A percentile compares a stretch with the other conserved stretches of the same genome.
Conservation (phyloP, 2,329 filamentous ascomycete species). For the Aschersonia sp. region DNA sequence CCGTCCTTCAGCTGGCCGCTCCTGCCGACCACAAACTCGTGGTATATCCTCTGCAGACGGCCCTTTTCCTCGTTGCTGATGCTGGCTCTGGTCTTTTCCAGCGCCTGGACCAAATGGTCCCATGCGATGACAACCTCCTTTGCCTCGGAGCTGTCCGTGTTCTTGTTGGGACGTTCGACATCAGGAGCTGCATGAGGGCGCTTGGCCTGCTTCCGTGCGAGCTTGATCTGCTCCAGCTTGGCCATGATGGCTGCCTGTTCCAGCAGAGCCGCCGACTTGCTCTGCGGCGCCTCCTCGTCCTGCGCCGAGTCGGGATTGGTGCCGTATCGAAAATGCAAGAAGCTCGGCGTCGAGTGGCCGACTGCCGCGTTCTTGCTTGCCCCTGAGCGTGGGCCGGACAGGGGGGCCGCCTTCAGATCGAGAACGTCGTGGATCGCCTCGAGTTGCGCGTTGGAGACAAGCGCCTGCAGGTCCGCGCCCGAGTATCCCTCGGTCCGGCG, state of each 20-base stretch:
- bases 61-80: slow-evolving; percentile 66
- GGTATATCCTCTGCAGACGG: slow-evolving; percentile 68
- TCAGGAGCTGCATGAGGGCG: slow-evolving; percentile 4
- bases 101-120: slow-evolving; percentile 66
- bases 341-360: slow-evolving; percentile 29
- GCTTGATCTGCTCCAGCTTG: slow-evolving; percentile 71
- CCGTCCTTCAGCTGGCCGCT: slow-evolving; percentile 94
- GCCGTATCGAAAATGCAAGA: slow-evolving; percentile 77
- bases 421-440: slow-evolving; percentile 94
- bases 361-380: slow-evolving; percentile 13
- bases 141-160: slow-evolving; percentile 14
- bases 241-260: slow-evolving; percentile 65
- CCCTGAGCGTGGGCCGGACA: slow-evolving; percentile 13
- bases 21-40: slow-evolving; percentile 80
- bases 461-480: slow-evolving; percentile 84
- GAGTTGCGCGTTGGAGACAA: slow-evolving; percentile 91
- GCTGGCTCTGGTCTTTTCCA: slow-evolving; percentile 65
- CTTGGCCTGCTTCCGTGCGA: slow-evolving; percentile 39
- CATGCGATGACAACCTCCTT: slow-evolving; percentile 70
- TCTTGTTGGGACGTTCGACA: background rate
- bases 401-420: slow-evolving; percentile 34
- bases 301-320: slow-evolving; percentile 31
- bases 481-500: slow-evolving; percentile 75
- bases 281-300: slow-evolving; percentile 26
- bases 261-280: slow-evolving; percentile 42